Evolutionary conservation across 2,329 filamentous ascomycete species (phyloP).

Genomic region (Exophiala sp.): DNA sequence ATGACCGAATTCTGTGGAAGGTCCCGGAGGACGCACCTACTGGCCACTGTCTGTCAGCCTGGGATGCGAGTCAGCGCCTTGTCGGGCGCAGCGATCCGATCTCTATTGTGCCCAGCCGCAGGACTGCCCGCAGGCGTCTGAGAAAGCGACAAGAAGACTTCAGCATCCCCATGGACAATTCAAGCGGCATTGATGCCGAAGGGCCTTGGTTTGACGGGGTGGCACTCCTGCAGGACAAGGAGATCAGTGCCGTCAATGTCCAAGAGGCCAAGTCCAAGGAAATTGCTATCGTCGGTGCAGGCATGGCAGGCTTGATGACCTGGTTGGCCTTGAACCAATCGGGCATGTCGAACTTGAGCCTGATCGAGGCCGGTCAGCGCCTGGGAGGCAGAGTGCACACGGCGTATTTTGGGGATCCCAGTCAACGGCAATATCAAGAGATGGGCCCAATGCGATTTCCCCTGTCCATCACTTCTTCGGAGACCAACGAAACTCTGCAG

Average conservation of each 20-base stretch:
- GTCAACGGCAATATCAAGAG: slow-evolving; percentile 37
- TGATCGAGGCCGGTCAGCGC: slow-evolving; percentile 40
- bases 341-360: slow-evolving; percentile 43
- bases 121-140: slow-evolving; percentile 11
- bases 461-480: slow-evolving; percentile 37
- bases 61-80: slow-evolving; percentile 11
- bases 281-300: slow-evolving; percentile 69
- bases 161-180: slow-evolving; percentile 26
- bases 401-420: slow-evolving; percentile 39
- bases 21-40: slow-evolving; percentile 13
- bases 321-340: slow-evolving; percentile 41
- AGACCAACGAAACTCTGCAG: slow-evolving; percentile 39
- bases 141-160: slow-evolving; percentile 20
- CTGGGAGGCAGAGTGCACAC: slow-evolving; percentile 43
- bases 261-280: slow-evolving; percentile 36
- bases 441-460: slow-evolving; percentile 46
- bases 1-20: slow-evolving; percentile 19
- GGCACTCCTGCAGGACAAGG: slow-evolving; percentile 34
- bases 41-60: slow-evolving; percentile 15
- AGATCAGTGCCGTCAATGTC: slow-evolving; percentile 29
- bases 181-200: slow-evolving; percentile 35
- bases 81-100: slow-evolving; percentile 19
- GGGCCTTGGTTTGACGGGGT: slow-evolving; percentile 41
- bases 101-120: slow-evolving; percentile 8
- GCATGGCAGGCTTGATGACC: slow-evolving; percentile 66